Evolutionary conservation across 2,329 filamentous ascomycete genomes (phyloP), one percentile per base, ranked within the genome.

Genomic region (Gaeumannomyces tritici): DNA sequence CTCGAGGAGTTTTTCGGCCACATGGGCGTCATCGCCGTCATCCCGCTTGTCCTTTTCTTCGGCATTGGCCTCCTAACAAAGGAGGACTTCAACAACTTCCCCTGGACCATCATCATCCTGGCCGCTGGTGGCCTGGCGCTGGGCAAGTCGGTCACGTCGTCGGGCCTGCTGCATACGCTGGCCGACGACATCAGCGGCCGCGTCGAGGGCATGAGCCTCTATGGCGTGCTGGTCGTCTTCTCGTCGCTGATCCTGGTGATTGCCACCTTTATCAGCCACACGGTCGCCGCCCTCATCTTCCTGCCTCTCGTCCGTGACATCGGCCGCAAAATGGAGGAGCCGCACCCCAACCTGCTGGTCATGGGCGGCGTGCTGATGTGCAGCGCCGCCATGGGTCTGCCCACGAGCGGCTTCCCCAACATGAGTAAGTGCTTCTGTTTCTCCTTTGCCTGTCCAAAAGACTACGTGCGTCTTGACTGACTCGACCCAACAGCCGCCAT

Each of bases 41-140:
- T 99, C 64, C 95, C 95, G 7, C 89, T 99, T 61, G 89, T 96
- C 3, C 81, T 97, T 55, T 99, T 99, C 82, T 99, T 99, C 70
- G 95, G 95, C 62, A 93, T 92, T 2, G 95, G 95, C 13, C 93
- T 98, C 67, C 81, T 99, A 35, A 98, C 93, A 59, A 99, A 98
- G 76, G 95, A 98, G 76, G 95, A 99, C 76, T 99, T 99, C 73
- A 99, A 99, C 80, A 99, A 99, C 75, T 99, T 99, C 75, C 89
- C 97, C 54, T 99, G 95, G 95, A 99, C 96, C 26, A 99, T 99
- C 75, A 97, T 99, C 75, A 98, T 99, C 70, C 87, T 99, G 26
- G 95, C 95, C 0, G 93, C 95, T 0, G 95, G 95, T 58, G 95
- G 95, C 9, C 79, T 99, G 42, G 92, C 92, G 1, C 85, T 99